Evolutionary conservation across 1,284 basidiomycete genomes (phyloP).

Genomic region (Erythrobasidium hasegawianum): DNA sequence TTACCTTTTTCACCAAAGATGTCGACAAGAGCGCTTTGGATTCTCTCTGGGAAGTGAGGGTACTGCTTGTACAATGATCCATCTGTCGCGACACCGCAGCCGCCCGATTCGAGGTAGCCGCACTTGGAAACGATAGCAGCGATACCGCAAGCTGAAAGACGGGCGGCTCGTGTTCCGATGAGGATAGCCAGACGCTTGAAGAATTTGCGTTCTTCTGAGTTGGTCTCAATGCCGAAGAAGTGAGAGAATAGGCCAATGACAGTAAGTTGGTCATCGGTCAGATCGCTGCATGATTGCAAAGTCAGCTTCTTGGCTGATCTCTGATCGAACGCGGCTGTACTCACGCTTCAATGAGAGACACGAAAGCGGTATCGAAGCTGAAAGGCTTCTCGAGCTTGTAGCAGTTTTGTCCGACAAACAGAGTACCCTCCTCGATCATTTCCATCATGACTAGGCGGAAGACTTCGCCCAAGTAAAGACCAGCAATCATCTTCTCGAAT

Average conservation of each 20-base stretch:
- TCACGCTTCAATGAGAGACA: conserved; percentile 90
- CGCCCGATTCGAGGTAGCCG: conserved; percentile 75
- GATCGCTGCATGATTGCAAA: no score
- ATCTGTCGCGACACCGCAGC: conserved; percentile 84
- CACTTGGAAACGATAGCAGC: conserved; percentile 90
- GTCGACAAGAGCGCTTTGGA: conserved; percentile 82
- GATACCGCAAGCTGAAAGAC: conserved; percentile 86
- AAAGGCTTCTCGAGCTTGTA: conserved; percentile 94
- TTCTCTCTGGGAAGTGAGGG: conserved; percentile 80
- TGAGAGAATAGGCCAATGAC: conserved; percentile 96
- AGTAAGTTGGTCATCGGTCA: conserved; percentile 90
- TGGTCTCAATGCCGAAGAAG: conserved; percentile 84
- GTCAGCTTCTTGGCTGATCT: no score
- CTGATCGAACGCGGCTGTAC: no score
- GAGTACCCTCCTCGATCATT: conserved; percentile 90
- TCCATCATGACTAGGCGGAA: conserved; percentile 89
- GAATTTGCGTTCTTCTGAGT: conserved; percentile 87
- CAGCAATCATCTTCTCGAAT: conserved; percentile 97
- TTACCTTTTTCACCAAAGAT: conserved; percentile 88
- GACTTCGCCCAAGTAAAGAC: conserved; percentile 94
- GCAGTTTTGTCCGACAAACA: conserved; percentile 86
- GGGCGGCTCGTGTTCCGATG: conserved; percentile 81
- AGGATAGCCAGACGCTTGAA: conserved; percentile 80
- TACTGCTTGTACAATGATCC: conserved; percentile 76
- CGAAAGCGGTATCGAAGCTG: conserved; percentile 91